Evolutionary conservation across 495 filamentous ascomycete species (phyloP).

Genomic region (Aspergillus affinis): DNA sequence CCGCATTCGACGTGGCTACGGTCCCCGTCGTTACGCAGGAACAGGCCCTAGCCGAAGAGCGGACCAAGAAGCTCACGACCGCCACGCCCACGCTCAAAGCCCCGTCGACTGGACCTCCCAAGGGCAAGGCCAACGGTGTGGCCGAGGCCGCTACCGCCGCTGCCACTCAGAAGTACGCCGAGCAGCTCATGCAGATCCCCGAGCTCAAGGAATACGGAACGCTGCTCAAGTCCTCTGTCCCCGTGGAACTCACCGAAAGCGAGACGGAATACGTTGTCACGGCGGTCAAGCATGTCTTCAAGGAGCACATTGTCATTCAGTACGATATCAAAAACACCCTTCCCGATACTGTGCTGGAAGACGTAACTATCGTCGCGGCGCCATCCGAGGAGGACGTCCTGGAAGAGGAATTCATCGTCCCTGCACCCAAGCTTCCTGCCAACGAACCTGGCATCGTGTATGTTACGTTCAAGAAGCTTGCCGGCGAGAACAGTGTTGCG

Average conservation of each 20-base stretch:
- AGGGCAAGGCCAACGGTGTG: slow-evolving; percentile 62
- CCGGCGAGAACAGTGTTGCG: slow-evolving; percentile 66
- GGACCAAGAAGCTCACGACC: slow-evolving; percentile 90
- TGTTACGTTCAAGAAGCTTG: slow-evolving; percentile 85
- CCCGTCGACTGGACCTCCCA: slow-evolving; percentile 79
- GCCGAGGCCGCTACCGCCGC: slow-evolving; percentile 76
- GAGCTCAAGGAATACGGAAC: slow-evolving; percentile 85
- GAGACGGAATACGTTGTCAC: slow-evolving; percentile 97
- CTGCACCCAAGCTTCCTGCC: slow-evolving; percentile 73
- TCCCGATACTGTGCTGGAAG: slow-evolving; percentile 81
- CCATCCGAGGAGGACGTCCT: slow-evolving; percentile 76
- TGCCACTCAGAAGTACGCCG: slow-evolving; percentile 79
- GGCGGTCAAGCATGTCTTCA: slow-evolving; percentile 95
- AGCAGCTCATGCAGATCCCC: slow-evolving; percentile 83
- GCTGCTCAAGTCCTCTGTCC: slow-evolving; percentile 82
- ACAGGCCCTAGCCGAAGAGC: slow-evolving; percentile 95
- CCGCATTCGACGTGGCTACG: slow-evolving; percentile 84
- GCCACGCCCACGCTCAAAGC: slow-evolving; percentile 94
- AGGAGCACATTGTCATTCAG: slow-evolving; percentile 92
- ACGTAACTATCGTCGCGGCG: slow-evolving; percentile 84
- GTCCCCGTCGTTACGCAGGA: slow-evolving; percentile 95
- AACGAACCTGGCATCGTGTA: slow-evolving; percentile 90
- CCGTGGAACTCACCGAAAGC: slow-evolving; percentile 90
- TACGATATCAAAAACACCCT: slow-evolving; percentile 99
- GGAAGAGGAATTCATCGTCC: slow-evolving; percentile 92